These are phyloP conservation scores for Globisporangium megalacanthum DNA, from an alignment of 352 stramenopile species.

Conservation along the genomic window DNA sequence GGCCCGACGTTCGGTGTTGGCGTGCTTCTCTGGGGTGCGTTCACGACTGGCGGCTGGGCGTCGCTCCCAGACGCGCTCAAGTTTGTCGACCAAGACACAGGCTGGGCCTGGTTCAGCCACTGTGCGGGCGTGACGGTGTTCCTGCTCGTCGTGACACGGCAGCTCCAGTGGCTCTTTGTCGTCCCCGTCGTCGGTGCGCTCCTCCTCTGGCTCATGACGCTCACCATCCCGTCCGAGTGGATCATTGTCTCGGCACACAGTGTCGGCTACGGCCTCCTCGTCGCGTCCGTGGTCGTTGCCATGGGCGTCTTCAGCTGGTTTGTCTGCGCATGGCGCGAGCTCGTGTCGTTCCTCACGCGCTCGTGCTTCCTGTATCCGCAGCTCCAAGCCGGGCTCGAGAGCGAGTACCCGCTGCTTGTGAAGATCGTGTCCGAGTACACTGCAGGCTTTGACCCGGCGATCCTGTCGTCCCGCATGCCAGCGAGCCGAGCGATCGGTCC, in stretches of 20 bases:
- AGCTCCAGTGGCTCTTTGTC: constrained; percentile 68
- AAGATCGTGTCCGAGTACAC: constrained; percentile 84
- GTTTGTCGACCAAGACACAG: constrained; percentile 80
- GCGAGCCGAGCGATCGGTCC: constrained; percentile 18
- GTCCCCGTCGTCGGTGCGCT: constrained; percentile 58
- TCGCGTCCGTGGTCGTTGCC: constrained; percentile 68
- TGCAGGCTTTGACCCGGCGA: constrained; percentile 69
- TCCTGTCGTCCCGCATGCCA: constrained; percentile 42
- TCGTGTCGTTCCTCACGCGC: constrained; percentile 75
- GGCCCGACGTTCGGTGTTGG: constrained; percentile 56
- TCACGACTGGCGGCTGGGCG: constrained; percentile 67
- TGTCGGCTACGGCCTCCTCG: constrained; percentile 63
- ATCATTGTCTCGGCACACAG: constrained; percentile 83
- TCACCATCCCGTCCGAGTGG: constrained; percentile 69
- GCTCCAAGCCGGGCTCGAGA: constrained; percentile 62
- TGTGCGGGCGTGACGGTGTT: constrained; percentile 76
- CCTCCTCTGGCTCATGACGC: constrained; percentile 73
- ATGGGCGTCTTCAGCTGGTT: constrained; percentile 83
- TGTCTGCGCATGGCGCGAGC: constrained; percentile 65
- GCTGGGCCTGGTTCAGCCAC: constrained; percentile 85
- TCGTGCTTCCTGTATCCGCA: constrained; percentile 82
- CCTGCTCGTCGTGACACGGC: constrained; percentile 65
- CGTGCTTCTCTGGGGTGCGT: constrained; percentile 67
- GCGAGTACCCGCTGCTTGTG: constrained; percentile 70
- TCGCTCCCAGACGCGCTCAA: constrained; percentile 78